Conservation (phyloP, 2,329 filamentous ascomycete species). For the Penicillium sp. region DNA sequence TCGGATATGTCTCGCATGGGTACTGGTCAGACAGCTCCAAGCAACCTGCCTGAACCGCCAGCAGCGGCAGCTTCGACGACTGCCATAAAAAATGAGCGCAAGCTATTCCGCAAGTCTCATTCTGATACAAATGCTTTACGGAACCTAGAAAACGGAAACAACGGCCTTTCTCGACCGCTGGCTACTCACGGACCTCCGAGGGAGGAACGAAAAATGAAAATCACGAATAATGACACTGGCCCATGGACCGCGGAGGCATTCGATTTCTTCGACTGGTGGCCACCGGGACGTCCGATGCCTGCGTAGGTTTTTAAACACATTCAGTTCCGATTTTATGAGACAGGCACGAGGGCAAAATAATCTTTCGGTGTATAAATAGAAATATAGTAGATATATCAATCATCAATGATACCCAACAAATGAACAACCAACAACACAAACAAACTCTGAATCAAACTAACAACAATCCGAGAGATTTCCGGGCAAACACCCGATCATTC, state of each 20-base stretch:
- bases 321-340: too few relatives aligned
- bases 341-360: background rate
- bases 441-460: background rate
- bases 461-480: background rate
- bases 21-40: background rate
- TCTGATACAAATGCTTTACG: constrained; percentile 32
- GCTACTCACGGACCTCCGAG: constrained; percentile 19
- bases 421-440: background rate
- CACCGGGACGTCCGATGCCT: constrained; percentile 35
- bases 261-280: constrained; percentile 43
- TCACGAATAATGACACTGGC: constrained; percentile 28
- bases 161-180: constrained; percentile 12
- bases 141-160: constrained; percentile 14
- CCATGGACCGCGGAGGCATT: constrained; percentile 41
- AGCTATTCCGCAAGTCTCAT: constrained; percentile 28
- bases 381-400: too few relatives aligned
- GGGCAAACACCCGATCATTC: background rate
- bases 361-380: too few relatives aligned
- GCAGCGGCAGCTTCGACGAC: background rate
- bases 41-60: background rate
- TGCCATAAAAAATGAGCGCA: constrained; percentile 7
- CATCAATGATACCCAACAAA: too few relatives aligned
- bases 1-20: constrained; percentile 13
- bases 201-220: constrained; percentile 11
- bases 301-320: background rate